phyloP scores from a whole-genome alignment of 768 basidiomycete genomes.

The Amanita fuliginea region DNA sequence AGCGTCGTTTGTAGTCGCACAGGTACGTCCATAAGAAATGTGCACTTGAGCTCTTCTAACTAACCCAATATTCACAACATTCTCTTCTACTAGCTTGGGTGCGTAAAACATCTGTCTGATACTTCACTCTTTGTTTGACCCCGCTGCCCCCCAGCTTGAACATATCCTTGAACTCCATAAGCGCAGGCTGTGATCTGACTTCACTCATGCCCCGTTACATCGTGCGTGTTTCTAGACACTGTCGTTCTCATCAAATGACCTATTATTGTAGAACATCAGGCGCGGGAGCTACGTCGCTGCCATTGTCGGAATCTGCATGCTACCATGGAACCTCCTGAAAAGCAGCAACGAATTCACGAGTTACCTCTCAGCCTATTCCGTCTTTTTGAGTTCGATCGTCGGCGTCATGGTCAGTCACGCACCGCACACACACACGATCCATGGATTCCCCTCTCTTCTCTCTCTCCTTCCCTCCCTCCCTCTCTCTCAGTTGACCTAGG shows the following conservation, averaged over 20 bases:
- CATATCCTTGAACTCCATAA: slow-evolving; percentile 75
- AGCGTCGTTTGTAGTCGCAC: slow-evolving; percentile 69
- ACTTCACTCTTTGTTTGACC: neutral
- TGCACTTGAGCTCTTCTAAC: neutral
- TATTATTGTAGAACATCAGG: slow-evolving; percentile 51
- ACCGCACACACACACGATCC: too few relatives aligned
- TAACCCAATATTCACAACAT: neutral
- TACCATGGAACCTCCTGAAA: slow-evolving; percentile 69
- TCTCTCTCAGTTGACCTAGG: too few relatives aligned
- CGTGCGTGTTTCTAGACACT: slow-evolving; percentile 20
- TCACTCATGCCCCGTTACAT: slow-evolving; percentile 70
- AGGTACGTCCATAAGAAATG: slow-evolving; percentile 24
- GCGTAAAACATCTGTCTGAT: neutral
- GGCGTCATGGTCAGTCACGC: slow-evolving; percentile 54
- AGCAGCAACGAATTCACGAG: slow-evolving; percentile 67
- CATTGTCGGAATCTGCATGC: slow-evolving; percentile 62
- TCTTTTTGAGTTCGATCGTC: slow-evolving; percentile 71
- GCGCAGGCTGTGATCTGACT: slow-evolving; percentile 76
- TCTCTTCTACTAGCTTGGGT: neutral
- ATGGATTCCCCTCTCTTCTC: too few relatives aligned
- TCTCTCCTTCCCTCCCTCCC: too few relatives aligned
- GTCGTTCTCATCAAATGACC: too few relatives aligned
- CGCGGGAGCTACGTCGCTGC: slow-evolving; percentile 77
- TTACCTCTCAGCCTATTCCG: slow-evolving; percentile 74
- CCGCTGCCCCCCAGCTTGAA: slow-evolving; percentile 39